phyloP scores from a whole-genome alignment of 345 rosid species.

The Geranium rotundifolium region DNA sequence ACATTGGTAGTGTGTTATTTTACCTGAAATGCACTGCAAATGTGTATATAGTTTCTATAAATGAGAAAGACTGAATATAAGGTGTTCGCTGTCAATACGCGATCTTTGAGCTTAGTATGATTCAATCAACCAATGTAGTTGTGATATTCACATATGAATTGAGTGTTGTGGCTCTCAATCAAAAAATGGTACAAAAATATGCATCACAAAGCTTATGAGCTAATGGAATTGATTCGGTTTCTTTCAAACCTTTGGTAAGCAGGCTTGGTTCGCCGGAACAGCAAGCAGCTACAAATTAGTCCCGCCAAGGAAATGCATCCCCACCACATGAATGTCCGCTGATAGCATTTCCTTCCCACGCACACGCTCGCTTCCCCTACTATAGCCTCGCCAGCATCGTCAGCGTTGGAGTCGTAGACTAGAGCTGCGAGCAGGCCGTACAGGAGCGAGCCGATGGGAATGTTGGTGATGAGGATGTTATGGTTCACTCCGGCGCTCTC shows the following conservation, averaged over 20 bases:
- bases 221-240: slow-evolving; percentile 6
- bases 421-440: slow-evolving; percentile 69
- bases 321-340: slow-evolving; percentile 39
- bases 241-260: slow-evolving; percentile 37
- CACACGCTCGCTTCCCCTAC: slow-evolving; percentile 30
- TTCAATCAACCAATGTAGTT: no score
- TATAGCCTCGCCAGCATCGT: slow-evolving; percentile 3
- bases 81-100: no score
- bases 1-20: no score
- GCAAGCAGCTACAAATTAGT: slow-evolving; percentile 27
- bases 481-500: slow-evolving; percentile 71
- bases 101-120: no score
- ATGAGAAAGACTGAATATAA: no score
- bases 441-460: slow-evolving; percentile 68
- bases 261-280: slow-evolving; percentile 40
- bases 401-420: slow-evolving; percentile 51
- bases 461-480: slow-evolving; percentile 83
- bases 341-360: slow-evolving; percentile 51
- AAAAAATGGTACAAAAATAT: neutral
- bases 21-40: no score
- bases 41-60: no score
- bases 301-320: slow-evolving; percentile 40
- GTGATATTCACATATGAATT: no score
- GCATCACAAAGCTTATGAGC: neutral
- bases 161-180: no score